phyloP scores from a whole-genome alignment of 1,284 basidiomycete species.

The Stereum hirsutum region DNA sequence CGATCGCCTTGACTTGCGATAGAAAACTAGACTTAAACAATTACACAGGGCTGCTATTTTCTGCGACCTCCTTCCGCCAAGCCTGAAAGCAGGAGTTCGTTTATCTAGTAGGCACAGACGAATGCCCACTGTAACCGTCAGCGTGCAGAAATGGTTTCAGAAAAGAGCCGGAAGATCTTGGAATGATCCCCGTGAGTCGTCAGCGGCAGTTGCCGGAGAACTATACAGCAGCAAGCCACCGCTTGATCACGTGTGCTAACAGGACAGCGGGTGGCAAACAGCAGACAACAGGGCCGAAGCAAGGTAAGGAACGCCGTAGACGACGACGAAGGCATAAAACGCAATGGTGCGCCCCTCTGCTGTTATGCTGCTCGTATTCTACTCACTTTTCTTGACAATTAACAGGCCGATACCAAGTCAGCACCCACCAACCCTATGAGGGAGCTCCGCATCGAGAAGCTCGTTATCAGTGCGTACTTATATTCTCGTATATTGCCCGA shows the following conservation, averaged over 20 bases:
- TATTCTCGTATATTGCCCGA: not conserved
- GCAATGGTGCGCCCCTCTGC: slow-evolving; percentile 9
- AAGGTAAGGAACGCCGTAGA: slow-evolving; percentile 5
- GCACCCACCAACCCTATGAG: slow-evolving; percentile 89
- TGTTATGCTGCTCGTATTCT: no score
- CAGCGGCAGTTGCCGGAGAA: slow-evolving; percentile 3
- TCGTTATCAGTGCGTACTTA: slow-evolving; percentile 89
- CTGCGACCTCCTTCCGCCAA: no score
- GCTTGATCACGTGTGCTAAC: not conserved
- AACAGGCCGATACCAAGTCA: slow-evolving; percentile 82
- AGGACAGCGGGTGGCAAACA: slow-evolving; percentile 3
- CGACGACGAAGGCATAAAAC: slow-evolving; percentile 3
- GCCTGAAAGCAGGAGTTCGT: no score
- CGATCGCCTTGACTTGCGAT: no score
- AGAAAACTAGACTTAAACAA: no score
- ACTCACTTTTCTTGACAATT: not conserved
- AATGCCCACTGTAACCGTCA: no score
- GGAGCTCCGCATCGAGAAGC: slow-evolving; percentile 97
- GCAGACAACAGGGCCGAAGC: slow-evolving; percentile 1
- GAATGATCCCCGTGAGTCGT: no score
- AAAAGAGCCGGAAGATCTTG: no score
- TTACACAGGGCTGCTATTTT: no score
- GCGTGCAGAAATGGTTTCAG: no score
- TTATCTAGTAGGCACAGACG: no score
- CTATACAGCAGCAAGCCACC: slow-evolving; percentile 12